Conservation (phyloP, 768 basidiomycete species). For the Lentinula boryana region DNA sequence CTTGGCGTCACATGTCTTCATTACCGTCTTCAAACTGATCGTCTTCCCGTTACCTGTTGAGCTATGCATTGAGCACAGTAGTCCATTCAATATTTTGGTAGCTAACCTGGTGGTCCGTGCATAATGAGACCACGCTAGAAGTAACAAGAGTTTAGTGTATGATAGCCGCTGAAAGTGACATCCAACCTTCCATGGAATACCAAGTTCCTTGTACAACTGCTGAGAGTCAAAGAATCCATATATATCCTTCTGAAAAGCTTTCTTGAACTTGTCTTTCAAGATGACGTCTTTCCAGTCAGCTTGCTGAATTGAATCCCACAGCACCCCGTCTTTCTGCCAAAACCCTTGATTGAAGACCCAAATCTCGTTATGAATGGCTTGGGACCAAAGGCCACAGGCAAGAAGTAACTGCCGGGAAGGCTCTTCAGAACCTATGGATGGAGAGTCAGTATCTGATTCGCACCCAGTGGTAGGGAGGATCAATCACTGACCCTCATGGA, state of each 20-base stretch:
- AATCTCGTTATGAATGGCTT: conserved; percentile 60
- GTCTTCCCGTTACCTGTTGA: conserved; percentile 87
- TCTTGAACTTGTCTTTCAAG: conserved; percentile 65
- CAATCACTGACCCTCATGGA: conserved; percentile 46
- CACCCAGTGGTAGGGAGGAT: background rate
- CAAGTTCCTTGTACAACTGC: conserved; percentile 62
- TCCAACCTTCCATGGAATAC: conserved; percentile 78
- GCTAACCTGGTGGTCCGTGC: conserved; percentile 70
- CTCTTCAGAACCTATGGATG: conserved; percentile 37
- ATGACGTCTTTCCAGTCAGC: conserved; percentile 74
- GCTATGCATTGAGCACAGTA: conserved; percentile 59
- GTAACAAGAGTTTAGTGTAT: background rate
- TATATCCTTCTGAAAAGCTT: conserved; percentile 63
- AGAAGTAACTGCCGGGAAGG: conserved; percentile 45
- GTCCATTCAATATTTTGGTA: background rate
- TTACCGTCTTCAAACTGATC: conserved; percentile 76
- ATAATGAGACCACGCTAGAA: conserved; percentile 73
- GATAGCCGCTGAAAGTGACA: background rate
- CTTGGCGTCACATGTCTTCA: conserved; percentile 61
- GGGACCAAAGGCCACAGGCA: conserved; percentile 42
- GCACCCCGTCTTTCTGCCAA: conserved; percentile 57
- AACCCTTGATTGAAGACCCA: conserved; percentile 71
- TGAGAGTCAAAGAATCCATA: conserved; percentile 78
- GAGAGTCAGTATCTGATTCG: background rate
- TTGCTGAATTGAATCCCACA: conserved; percentile 60